Base-by-base conservation (phyloP, 192 early-diverging fungal genomes). In the Coemansia sp. region DNA sequence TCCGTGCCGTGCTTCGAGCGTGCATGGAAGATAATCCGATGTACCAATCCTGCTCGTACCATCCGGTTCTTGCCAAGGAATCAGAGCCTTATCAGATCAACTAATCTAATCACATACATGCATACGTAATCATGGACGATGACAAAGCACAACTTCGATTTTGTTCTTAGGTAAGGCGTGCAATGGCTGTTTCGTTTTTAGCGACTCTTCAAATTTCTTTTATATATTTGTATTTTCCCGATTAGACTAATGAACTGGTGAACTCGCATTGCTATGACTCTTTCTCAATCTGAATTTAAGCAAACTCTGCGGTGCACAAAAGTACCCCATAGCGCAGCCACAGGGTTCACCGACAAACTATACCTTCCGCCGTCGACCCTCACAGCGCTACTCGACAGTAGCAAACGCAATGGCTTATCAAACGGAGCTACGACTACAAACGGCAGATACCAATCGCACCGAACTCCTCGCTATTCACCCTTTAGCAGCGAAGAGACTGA, bases 291-390 rank as follows among this genome's bases (percentile, higher is more conserved):
- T 8, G 52, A 53, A 15, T 67, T 72, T 39, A 68, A 61, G 55
- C 70, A 59, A 32, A 58, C 37, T n/a, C 45, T 78, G 63, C 37
- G 55, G 20, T 73, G 71, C 67, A 38, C 30, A 32, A 56, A 13
- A 16, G 24, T 56, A 7, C 53, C 53, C 2, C 53, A 56, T 16
- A 56, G 47, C 3, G 8, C 41, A 15, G 40, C 65, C 20, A 62
- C 61, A 7, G 61, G 32, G 30, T 59, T 64, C 18, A 64, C 76
- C 0, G 76, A 78, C 64, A 78, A 78, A 44, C 39, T 78, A 10
- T 64, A 53, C 24, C 71, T 78, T 4, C 76, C 76, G n/a, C 44
- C 47, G n/a, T 78, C 76, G 32, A 73, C 40, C 35, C 67, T 78
- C 6, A 30, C 67, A 0, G 37, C 58, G 20, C 61, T 78, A 30